These are phyloP conservation scores for Mucor circinelloides DNA, from an alignment of 371 early-diverging fungal species.

Conservation along the genomic window DNA sequence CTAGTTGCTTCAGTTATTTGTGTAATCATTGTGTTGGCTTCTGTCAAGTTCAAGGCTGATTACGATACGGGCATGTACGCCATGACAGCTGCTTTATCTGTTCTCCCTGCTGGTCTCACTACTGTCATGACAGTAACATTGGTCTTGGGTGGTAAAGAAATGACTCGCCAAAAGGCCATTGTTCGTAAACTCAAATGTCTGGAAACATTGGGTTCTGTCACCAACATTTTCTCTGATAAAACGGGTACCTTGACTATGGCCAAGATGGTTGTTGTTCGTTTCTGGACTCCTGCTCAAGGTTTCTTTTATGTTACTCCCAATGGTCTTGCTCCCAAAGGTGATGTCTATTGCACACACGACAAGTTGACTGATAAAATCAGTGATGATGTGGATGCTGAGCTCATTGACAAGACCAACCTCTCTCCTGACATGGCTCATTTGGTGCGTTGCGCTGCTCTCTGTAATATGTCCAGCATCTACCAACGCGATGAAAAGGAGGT, in stretches of 20 bases:
- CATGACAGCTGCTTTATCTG: constrained; percentile 42
- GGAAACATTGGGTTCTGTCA: constrained; percentile 91
- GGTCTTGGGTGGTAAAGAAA: constrained; percentile 45
- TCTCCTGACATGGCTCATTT: constrained; percentile 28
- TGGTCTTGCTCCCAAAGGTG: constrained; percentile 68
- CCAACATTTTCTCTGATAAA: constrained; percentile 91
- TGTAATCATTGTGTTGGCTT: constrained; percentile 68
- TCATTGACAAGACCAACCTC: constrained; percentile 23
- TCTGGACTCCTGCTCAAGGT: constrained; percentile 69
- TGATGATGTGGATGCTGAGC: constrained; percentile 6
- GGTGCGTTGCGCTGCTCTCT: constrained; percentile 55
- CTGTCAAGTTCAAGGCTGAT: constrained; percentile 43
- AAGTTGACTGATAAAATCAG: constrained; percentile 8
- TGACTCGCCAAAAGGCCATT: constrained; percentile 38
- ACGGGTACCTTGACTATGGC: constrained; percentile 64
- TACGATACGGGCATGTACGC: constrained; percentile 49
- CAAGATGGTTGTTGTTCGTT: constrained; percentile 75
- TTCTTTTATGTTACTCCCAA: constrained; percentile 62
- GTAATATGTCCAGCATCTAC: constrained; percentile 63
- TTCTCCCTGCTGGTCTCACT: constrained; percentile 44
- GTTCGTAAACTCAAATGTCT: constrained; percentile 90
- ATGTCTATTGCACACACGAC: constrained; percentile 41
- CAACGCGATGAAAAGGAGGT: constrained; percentile 12
- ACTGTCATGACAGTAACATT: constrained; percentile 47
- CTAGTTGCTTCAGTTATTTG: constrained; percentile 45